A percentile compares a stretch with the other conserved stretches of the same genome.
Evolutionary conservation across 352 stramenopile genomes (phyloP).

Genomic region (Phytophthora europaea): DNA sequence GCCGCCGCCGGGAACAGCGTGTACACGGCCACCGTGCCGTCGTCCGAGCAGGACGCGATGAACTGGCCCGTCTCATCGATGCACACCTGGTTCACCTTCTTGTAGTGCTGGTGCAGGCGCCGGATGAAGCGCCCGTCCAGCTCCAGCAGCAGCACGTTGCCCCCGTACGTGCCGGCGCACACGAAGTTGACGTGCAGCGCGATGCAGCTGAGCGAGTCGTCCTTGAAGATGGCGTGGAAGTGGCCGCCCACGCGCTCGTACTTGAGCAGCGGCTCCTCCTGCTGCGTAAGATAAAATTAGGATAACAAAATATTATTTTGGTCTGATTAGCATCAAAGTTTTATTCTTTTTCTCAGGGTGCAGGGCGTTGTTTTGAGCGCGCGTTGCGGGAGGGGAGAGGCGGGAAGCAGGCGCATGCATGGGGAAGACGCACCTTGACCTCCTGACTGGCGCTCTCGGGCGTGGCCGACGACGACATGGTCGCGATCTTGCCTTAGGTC

Average conservation of each 20-base stretch:
- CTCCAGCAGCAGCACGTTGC: slow-evolving; percentile 84
- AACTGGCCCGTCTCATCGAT: slow-evolving; percentile 89
- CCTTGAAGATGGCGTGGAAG: slow-evolving; percentile 89
- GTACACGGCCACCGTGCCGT: slow-evolving; percentile 86
- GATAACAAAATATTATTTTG: background rate
- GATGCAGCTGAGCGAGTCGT: slow-evolving; percentile 87
- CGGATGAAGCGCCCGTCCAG: slow-evolving; percentile 83
- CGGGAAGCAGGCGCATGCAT: background rate
- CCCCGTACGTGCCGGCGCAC: slow-evolving; percentile 81
- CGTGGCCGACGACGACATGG: slow-evolving; percentile 11
- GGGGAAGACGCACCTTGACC: slow-evolving; percentile 17
- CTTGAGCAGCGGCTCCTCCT: slow-evolving; percentile 74
- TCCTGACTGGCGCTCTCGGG: slow-evolving; percentile 29
- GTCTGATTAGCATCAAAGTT: slow-evolving; percentile 16
- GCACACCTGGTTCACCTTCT: slow-evolving; percentile 89
- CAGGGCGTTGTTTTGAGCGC: background rate
- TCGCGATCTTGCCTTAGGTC: slow-evolving; percentile 8
- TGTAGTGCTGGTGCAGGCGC: slow-evolving; percentile 88
- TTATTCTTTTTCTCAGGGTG: slow-evolving; percentile 10
- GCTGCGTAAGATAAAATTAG: slow-evolving; percentile 4
- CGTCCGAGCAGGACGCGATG: slow-evolving; percentile 88
- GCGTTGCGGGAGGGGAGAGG: background rate
- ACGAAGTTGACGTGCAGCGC: slow-evolving; percentile 86
- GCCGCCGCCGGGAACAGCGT: slow-evolving; percentile 57
- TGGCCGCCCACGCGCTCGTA: slow-evolving; percentile 89